These are phyloP conservation scores for Pezicula radicicola DNA, from an alignment of 2,329 filamentous ascomycete species.

Conservation along the genomic window DNA sequence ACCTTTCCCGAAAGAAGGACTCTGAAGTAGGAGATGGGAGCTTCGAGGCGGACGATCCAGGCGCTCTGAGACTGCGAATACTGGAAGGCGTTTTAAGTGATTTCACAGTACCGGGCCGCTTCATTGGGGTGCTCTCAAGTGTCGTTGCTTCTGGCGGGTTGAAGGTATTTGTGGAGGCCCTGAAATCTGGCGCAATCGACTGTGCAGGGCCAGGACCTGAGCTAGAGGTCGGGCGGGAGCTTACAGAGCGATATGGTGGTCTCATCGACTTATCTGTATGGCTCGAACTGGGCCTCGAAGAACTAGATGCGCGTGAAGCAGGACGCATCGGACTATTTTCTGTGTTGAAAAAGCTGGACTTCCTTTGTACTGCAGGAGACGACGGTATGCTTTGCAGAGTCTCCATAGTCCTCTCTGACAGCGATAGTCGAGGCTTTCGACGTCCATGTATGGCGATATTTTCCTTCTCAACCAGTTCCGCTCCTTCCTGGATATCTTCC, in stretches of 20 bases:
- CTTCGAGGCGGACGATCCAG: slow-evolving; percentile 22
- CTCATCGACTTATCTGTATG: slow-evolving; percentile 57
- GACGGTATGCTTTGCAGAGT: slow-evolving; percentile 76
- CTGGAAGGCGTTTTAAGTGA: slow-evolving; percentile 33
- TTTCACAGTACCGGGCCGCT: slow-evolving; percentile 30
- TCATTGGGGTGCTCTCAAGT: slow-evolving; percentile 42
- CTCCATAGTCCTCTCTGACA: slow-evolving; percentile 83
- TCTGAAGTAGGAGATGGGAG: slow-evolving; percentile 32
- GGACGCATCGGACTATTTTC: slow-evolving; percentile 55
- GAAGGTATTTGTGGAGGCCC: slow-evolving; percentile 41
- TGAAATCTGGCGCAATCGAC: slow-evolving; percentile 34
- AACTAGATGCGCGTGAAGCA: slow-evolving; percentile 15
- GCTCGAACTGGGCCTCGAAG: slow-evolving; percentile 43
- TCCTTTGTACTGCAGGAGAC: slow-evolving; percentile 66
- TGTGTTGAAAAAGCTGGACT: slow-evolving; percentile 70
- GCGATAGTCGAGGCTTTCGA: slow-evolving; percentile 44
- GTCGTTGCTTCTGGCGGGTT: slow-evolving; percentile 35
- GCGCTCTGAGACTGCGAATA: slow-evolving; percentile 14
- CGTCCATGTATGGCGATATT: background rate
- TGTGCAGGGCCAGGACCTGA: slow-evolving; percentile 43
- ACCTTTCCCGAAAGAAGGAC: slow-evolving; percentile 23
- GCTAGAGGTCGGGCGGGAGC: slow-evolving; percentile 52
- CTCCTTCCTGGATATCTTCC: slow-evolving; percentile 8
- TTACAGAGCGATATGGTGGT: slow-evolving; percentile 46
- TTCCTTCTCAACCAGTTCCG: slow-evolving; percentile 8